Conservation (phyloP, 2,329 filamentous ascomycete species). For the Aspergillus nomiae region DNA sequence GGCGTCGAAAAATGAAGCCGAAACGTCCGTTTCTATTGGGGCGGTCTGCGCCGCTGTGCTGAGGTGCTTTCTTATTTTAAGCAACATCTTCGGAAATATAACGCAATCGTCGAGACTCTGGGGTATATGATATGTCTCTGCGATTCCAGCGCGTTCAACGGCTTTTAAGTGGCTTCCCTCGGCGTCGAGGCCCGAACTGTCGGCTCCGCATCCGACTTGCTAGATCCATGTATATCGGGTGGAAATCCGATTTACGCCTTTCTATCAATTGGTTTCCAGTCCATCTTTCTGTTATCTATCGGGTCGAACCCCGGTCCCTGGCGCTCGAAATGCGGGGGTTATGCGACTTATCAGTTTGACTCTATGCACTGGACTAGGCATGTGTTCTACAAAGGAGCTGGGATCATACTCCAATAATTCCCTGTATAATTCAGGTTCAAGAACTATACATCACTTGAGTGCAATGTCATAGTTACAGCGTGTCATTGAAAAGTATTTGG, state of each 20-base stretch:
- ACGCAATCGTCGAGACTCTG: too few relatives aligned
- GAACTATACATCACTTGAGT: too few relatives aligned
- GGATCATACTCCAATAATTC: too few relatives aligned
- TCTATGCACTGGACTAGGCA: too few relatives aligned
- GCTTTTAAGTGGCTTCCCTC: neutral
- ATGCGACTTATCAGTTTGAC: neutral
- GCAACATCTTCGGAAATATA: neutral
- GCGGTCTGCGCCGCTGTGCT: neutral
- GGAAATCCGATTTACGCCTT: neutral
- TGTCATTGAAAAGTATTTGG: too few relatives aligned
- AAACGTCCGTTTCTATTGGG: neutral
- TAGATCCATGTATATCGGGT: neutral
- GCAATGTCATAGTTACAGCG: too few relatives aligned
- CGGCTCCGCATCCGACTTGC: neutral
- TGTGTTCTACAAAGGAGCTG: too few relatives aligned
- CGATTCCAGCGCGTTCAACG: neutral
- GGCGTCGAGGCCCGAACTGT: neutral
- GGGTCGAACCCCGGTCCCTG: neutral
- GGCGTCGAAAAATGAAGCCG: conserved; percentile 18
- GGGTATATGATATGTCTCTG: neutral
- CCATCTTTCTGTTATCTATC: neutral
- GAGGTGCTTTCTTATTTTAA: neutral
- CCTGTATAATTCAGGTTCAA: too few relatives aligned
- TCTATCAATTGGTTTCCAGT: neutral
- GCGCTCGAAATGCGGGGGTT: neutral